Evolutionary conservation across 257 asterid genomes (phyloP).

Genomic region (Solanum arcanum): DNA sequence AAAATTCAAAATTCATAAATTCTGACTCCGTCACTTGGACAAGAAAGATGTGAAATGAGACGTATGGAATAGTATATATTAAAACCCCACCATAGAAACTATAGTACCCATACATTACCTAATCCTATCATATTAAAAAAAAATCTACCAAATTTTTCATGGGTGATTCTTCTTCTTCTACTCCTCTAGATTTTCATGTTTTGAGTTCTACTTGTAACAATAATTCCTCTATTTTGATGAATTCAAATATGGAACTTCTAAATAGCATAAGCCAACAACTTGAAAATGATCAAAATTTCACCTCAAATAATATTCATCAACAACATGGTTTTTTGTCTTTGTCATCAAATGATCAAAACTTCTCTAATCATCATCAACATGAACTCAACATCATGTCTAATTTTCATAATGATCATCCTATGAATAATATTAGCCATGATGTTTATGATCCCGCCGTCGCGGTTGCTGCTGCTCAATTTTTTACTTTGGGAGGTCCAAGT

Average conservation of each 20-base stretch:
- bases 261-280: not conserved
- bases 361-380: constrained; percentile 22
- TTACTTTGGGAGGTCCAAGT: constrained; percentile 18
- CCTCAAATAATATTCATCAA: constrained; percentile 7
- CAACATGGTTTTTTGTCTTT: constrained; percentile 22
- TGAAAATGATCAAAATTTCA: constrained; percentile 17
- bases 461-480: constrained; percentile 31
- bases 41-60: not conserved
- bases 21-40: too few species aligned
- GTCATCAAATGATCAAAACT: constrained; percentile 12
- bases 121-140: not conserved
- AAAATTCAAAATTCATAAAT: rapidly evolving
- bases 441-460: not conserved
- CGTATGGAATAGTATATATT: not conserved
- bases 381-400: constrained; percentile 14
- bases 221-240: constrained; percentile 13
- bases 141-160: not conserved
- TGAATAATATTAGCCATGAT: constrained; percentile 2
- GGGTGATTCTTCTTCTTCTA: not conserved
- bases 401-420: constrained; percentile 16
- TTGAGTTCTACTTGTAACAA: not conserved
- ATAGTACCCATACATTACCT: not conserved
- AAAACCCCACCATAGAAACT: not conserved
- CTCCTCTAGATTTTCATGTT: not conserved
- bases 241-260: constrained; percentile 13